Conservation (phyloP, 352 stramenopile species). For the Pythium apleroticum region DNA sequence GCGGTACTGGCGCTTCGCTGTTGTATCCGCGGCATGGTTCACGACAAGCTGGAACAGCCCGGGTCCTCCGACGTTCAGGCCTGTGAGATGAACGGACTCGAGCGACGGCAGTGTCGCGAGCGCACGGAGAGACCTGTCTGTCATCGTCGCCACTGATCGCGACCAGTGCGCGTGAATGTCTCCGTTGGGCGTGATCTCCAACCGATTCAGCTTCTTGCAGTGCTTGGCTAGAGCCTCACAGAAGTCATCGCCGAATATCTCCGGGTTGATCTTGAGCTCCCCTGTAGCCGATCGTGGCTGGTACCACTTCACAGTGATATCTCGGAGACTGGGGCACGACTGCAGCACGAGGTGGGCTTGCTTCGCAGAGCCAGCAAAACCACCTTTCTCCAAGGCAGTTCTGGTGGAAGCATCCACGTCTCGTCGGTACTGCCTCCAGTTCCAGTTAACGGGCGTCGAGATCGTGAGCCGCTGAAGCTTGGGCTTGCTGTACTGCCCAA, state of each 20-base stretch:
- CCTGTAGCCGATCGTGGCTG: background rate
- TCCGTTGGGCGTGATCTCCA: background rate
- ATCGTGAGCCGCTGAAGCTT: conserved; percentile 19
- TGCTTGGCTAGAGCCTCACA: background rate
- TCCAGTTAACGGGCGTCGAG: conserved; percentile 13
- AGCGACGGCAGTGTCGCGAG: background rate
- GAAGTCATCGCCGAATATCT: conserved; percentile 12
- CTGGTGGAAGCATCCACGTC: background rate
- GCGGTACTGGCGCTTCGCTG: background rate
- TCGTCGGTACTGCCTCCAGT: conserved; percentile 5
- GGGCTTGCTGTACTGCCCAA: conserved; percentile 19
- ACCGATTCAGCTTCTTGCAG: background rate
- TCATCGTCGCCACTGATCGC: background rate
- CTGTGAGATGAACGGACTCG: background rate
- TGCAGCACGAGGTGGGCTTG: background rate
- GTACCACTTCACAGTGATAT: conserved; percentile 5
- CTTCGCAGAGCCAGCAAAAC: conserved; percentile 3
- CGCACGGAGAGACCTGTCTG: background rate
- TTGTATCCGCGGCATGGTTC: background rate
- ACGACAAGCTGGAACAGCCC: background rate
- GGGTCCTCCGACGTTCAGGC: background rate
- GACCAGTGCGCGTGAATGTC: background rate
- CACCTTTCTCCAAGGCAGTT: background rate
- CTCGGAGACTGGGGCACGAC: conserved; percentile 1
- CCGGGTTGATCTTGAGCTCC: conserved; percentile 1